Evolutionary conservation across 768 basidiomycete genomes (phyloP), one percentile per base, ranked within the genome.

Genomic region (Kwoniella botswanensis): DNA sequence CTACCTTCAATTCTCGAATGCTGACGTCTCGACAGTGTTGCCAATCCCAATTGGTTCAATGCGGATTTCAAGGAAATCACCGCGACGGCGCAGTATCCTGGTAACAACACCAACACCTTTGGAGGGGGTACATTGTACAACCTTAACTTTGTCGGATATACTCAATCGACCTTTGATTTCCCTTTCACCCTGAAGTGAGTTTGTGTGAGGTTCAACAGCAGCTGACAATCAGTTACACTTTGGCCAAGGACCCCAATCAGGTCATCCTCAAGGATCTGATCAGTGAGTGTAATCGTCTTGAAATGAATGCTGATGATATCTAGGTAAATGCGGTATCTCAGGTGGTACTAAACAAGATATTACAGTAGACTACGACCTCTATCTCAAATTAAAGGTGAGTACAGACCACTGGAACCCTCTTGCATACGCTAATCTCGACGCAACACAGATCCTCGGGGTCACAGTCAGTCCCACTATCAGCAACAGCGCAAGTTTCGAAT

Each of bases 11-110:
- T 18, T 7, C 24, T 54, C 26, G 3, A n/a, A 15, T 26, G 53
- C 26, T 42, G 24, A 52, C 21, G n/a, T 56, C 18, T n/a, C 15
- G 3, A 17, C 52, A 76, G 75, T 56, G 82, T 81, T 17, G 65
- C 76, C 9, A 83, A 83, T 56, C 82, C 82, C 4, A 83, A 83
- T 60, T 83, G 81, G 81, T 83, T 83, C 75, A 78, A 74, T 24
- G 81, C 79, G 43, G 67, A 81, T 66, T 82, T 83, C 69, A 68
- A 76, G 54, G 70, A 79, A 53, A 82, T 83, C 63, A 69, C 68
- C n/a, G 82, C 82, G 3, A 73, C 73, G 4, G 75, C 74, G 43
- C 59, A 58, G 54, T 78, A 79, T 65, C 79, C 78, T 12, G 78
- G 78, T 4, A 67, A 63, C 22, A 73, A 74, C 46, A 70, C 73